Evolutionary conservation across 805 yeast genomes (phyloP).

Genomic region (Saturnispora silvae): DNA sequence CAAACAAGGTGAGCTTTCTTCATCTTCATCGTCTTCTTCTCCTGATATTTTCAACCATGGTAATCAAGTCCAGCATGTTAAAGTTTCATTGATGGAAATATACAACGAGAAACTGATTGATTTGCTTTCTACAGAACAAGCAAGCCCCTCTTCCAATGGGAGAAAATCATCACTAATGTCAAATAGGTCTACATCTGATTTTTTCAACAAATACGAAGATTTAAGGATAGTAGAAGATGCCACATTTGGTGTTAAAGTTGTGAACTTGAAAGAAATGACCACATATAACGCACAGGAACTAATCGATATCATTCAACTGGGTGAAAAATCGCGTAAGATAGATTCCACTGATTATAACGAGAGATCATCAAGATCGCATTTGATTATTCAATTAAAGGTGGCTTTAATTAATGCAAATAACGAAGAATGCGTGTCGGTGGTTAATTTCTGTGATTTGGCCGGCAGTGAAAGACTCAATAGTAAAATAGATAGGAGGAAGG

Average conservation of each 20-base stretch:
- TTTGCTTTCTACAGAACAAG: conserved; percentile 30
- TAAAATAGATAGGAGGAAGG: conserved; percentile 74
- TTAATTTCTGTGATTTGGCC: conserved; percentile 88
- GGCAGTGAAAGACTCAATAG: conserved; percentile 89
- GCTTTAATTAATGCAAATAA: conserved; percentile 21
- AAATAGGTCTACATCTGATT: conserved; percentile 6
- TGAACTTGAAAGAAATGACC: conserved; percentile 57
- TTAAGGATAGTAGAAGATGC: conserved; percentile 73
- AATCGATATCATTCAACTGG: conserved; percentile 46
- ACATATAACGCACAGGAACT: conserved; percentile 53
- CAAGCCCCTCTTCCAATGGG: conserved; percentile 6
- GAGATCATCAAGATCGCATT: conserved; percentile 85
- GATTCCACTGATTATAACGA: conserved; percentile 86
- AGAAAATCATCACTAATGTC: background rate
- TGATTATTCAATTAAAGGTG: conserved; percentile 65
- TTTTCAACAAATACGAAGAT: conserved; percentile 35
- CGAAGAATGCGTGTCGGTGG: conserved; percentile 38
- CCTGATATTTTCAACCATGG: conserved; percentile 11
- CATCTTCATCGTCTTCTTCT: background rate
- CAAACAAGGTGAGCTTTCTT: too few species aligned
- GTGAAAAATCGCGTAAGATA: conserved; percentile 68
- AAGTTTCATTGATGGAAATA: conserved; percentile 71
- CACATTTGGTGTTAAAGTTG: conserved; percentile 57
- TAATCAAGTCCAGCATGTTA: conserved; percentile 32
- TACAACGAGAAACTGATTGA: conserved; percentile 84